Conservation (phyloP, 768 basidiomycete species). For the Lactarius tabidus region DNA sequence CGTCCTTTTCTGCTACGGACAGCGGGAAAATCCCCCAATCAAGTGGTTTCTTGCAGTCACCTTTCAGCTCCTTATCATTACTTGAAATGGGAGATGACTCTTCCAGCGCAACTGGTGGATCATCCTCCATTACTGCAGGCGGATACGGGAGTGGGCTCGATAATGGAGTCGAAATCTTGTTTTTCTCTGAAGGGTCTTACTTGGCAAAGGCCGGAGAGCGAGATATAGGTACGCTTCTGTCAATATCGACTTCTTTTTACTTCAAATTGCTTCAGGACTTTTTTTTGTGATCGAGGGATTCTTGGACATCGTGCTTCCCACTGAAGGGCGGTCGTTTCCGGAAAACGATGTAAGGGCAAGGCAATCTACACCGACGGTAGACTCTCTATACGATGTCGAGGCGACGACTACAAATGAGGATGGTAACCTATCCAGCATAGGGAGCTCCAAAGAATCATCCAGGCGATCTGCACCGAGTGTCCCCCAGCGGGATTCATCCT, state of each 20-base stretch:
- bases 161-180: slow-evolving; percentile 95
- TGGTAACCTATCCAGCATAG: slow-evolving; percentile 17
- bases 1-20: slow-evolving; percentile 51
- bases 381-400: slow-evolving; percentile 22
- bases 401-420: slow-evolving; percentile 16
- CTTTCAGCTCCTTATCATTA: slow-evolving; percentile 71
- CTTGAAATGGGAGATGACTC: slow-evolving; percentile 66
- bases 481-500: slow-evolving; percentile 34
- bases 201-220: slow-evolving; percentile 87
- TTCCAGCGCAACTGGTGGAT: slow-evolving; percentile 60
- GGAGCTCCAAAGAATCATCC: slow-evolving; percentile 14
- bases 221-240: slow-evolving; percentile 58
- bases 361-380: slow-evolving; percentile 14
- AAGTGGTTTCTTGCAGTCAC: slow-evolving; percentile 46
- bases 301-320: slow-evolving; percentile 82
- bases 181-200: slow-evolving; percentile 81
- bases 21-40: slow-evolving; percentile 31
- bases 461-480: slow-evolving; percentile 28
- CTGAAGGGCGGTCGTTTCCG: slow-evolving; percentile 30
- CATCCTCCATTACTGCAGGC: slow-evolving; percentile 44
- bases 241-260: background rate
- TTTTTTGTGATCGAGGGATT: slow-evolving; percentile 97
- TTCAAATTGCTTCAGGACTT: slow-evolving; percentile 45
- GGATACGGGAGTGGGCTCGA: slow-evolving; percentile 79
- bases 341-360: slow-evolving; percentile 16